Evolutionary conservation across 768 basidiomycete species (phyloP), one percentile per base, ranked within the genome.

Genomic region (Thelephora ganbajun): DNA sequence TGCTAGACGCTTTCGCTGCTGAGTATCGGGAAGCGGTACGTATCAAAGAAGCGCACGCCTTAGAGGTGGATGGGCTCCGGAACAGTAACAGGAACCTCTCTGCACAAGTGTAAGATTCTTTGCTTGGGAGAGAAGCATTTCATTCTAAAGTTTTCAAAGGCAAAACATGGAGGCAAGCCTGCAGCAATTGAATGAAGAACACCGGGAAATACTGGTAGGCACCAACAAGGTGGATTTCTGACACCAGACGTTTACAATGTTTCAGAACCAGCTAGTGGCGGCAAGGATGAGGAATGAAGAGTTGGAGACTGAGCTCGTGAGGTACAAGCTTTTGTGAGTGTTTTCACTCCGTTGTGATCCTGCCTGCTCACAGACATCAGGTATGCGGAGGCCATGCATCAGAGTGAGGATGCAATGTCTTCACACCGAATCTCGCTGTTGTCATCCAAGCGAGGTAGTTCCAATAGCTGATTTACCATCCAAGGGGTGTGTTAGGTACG

Each of bases 231-330:
- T 9, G 26, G 44, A n/a, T 6, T 43, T 37, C 19, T 48, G 34
- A 22, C 22, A 11, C 23, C 13, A 19, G 11, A 19, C n/a, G 2
- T 22, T 43, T 34, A 14, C 7, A 33, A 14, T 43, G 7, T 34
- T n/a, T 37, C 52, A 90, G 87, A 90, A 93, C 55, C 83, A 94
- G 60, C 75, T 98, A 3, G 96, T 98, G 3, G 88, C 81, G 69
- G 73, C 82, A 49, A 78, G 92, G 45, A 66, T 98, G 35, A 79
- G 82, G 50, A 87, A 88, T 54, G 94, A 99, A 60, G 92, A 97
- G 60, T 71, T 94, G 50, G 96, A 98, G 62, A 75, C 80, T 49
- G 90, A 98, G 61, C 76, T 99, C 14, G 93, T 99, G 35, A 79
- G 85, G 36, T 97, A 96, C 66, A 96, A 96, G 66, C 68, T 96